Evolutionary conservation across 805 yeast species (phyloP), one percentile per base, ranked within the genome.

Genomic region (Cyberlindnera petersonii): DNA sequence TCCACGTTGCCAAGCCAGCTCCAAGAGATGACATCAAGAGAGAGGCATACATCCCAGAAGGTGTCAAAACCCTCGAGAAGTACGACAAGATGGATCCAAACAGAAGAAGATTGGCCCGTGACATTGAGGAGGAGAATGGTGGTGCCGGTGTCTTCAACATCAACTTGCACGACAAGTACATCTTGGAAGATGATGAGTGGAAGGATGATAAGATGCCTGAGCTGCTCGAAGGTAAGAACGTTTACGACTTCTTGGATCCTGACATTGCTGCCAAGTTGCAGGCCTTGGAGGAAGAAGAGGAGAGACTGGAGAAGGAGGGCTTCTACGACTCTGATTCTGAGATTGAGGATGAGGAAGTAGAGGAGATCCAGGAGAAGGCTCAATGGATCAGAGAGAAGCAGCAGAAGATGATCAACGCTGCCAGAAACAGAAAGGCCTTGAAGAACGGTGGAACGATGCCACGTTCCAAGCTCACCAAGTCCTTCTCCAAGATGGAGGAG

Each of bases 91-190:
- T 74, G 50, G 96, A 87, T 65, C 93, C 95, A 49, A 74, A 83
- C 58, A 79, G 95, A 63, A 77, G 88, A 60, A 72, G 57, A 50
- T 74, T 93, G 56, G 88, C 95, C 27, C 77, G 86, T 58, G 98
- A 93, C 60, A 71, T 88, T 47, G 98, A 93, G 69, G 82, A 75
- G 35, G 96, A 84, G 61, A 86, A 93, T 56, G 98, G 98, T 60
- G 98, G 98, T 61, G 97, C 98, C 31, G 98, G 98, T 73, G 98
- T 93, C 24, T 93, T 69, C 73, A 93, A 88, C 69, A 77, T 93
- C 60, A 88, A 93, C 69, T 72, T 93, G 68, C 86, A 88, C 63
- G 98, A 91, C 59, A 84, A 82, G 58, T 93, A 94, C 65, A 52
- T 93, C 46, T 72, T 93, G 53, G 98, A 91, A 52, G 91, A 93